Evolutionary conservation across 2,329 filamentous ascomycete species (phyloP).

Genomic region (Myriosclerotinia duriaeana): DNA sequence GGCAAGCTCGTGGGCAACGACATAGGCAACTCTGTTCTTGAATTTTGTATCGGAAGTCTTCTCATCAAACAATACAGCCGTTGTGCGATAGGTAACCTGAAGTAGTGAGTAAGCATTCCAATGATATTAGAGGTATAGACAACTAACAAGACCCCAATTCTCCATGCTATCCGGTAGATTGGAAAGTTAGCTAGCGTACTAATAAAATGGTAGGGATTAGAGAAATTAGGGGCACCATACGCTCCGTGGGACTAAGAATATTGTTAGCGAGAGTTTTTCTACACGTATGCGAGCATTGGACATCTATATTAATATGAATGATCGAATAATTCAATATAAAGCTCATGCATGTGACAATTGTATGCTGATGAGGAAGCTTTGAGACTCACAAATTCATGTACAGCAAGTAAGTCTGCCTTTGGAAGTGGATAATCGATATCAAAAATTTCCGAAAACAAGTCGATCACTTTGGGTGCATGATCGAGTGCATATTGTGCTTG

Average conservation of each 20-base stretch:
- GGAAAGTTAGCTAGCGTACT: constrained; percentile 1
- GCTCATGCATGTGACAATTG: background rate
- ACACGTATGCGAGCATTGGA: background rate
- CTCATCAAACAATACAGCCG: constrained; percentile 93
- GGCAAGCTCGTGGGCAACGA: constrained; percentile 95
- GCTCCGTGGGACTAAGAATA: constrained; percentile 59
- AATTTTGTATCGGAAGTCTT: constrained; percentile 85
- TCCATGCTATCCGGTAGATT: constrained; percentile 48
- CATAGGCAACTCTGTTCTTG: constrained; percentile 92
- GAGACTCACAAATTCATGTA: constrained; percentile 78
- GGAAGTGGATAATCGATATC: constrained; percentile 89
- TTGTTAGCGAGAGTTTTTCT: constrained; percentile 42
- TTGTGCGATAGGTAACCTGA: constrained; percentile 85
- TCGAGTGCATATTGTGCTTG: constrained; percentile 87
- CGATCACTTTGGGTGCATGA: constrained; percentile 88
- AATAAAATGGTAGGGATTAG: background rate
- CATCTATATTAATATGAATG: background rate
- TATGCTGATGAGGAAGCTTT: background rate
- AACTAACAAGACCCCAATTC: constrained; percentile 88
- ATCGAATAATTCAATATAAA: background rate
- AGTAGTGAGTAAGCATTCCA: constrained; percentile 1
- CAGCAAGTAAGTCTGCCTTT: constrained; percentile 86
- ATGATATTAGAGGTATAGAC: constrained; percentile 46
- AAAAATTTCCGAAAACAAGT: constrained; percentile 95
- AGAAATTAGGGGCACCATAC: constrained; percentile 50